A percentile compares a stretch with the other conserved stretches of the same genome.
These are phyloP conservation scores for Psilocybe subaeruginosa DNA, from an alignment of 768 basidiomycete genomes.

Conservation along the genomic window DNA sequence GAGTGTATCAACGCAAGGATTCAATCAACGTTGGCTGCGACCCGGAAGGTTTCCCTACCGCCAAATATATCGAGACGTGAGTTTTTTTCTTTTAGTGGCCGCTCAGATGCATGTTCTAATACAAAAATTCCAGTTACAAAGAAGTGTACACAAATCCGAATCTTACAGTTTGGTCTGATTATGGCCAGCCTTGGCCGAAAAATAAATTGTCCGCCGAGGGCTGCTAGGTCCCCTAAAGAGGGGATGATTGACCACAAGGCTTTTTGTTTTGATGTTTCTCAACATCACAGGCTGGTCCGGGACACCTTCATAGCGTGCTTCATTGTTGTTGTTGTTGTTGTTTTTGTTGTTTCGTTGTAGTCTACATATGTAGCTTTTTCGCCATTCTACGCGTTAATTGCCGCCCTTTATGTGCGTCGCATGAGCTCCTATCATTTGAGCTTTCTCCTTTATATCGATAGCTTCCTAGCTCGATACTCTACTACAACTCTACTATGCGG, in stretches of 20 bases:
- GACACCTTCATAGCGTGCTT: no score
- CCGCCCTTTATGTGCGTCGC: no score
- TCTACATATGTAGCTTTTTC: no score
- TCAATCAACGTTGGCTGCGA: constrained; percentile 63
- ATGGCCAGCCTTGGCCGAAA: constrained; percentile 56
- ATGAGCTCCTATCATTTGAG: neutral
- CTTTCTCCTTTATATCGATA: no score
- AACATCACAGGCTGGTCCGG: no score
- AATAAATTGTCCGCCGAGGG: constrained; percentile 32
- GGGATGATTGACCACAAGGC: neutral
- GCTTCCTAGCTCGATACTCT: no score
- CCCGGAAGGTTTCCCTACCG: constrained; percentile 69
- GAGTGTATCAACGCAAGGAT: constrained; percentile 63
- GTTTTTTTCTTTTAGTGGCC: constrained; percentile 12
- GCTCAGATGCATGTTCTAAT: neutral
- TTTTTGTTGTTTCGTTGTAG: no score
- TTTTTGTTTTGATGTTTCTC: no score
- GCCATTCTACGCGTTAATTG: no score
- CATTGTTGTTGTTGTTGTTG: no score
- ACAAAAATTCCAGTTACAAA: constrained; percentile 43
- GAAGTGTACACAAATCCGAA: constrained; percentile 70
- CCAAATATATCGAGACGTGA: constrained; percentile 69
- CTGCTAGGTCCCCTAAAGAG: neutral
- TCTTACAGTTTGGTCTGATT: constrained; percentile 46
- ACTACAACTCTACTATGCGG: no score